Evolutionary conservation across 768 basidiomycete genomes (phyloP).

Genomic region (Hysterangium stoloniferum): DNA sequence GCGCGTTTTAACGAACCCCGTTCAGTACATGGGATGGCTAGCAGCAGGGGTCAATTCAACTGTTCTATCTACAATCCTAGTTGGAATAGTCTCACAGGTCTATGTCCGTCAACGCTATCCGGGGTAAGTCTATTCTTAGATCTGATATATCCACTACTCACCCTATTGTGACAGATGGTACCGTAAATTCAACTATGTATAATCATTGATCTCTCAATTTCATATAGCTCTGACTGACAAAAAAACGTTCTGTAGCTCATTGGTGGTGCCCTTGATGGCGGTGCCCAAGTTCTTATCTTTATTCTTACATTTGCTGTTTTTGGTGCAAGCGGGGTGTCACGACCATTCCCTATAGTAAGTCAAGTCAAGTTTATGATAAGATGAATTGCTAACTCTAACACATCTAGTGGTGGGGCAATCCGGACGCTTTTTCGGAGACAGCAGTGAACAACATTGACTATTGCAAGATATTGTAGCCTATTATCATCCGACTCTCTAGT

Average conservation of each 20-base stretch:
- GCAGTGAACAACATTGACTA: conserved; percentile 11
- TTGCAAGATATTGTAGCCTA: background rate
- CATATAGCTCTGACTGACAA: background rate
- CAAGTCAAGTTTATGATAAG: background rate
- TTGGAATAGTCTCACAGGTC: conserved; percentile 50
- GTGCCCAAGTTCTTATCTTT: conserved; percentile 58
- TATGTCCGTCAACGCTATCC: conserved; percentile 53
- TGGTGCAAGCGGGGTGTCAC: conserved; percentile 43
- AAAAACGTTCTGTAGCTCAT: conserved; percentile 28
- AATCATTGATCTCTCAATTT: no score
- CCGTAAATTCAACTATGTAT: conserved; percentile 25
- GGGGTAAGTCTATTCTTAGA: conserved; percentile 17
- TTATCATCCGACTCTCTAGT: no score
- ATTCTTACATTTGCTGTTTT: conserved; percentile 58
- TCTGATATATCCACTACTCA: background rate
- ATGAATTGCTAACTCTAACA: background rate
- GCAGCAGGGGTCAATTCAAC: conserved; percentile 50
- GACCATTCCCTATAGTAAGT: conserved; percentile 38
- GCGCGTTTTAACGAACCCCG: no score
- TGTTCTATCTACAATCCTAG: conserved; percentile 37
- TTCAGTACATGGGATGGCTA: conserved; percentile 15
- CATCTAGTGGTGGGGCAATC: conserved; percentile 11
- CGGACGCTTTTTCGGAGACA: conserved; percentile 1
- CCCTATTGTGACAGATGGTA: conserved; percentile 38
- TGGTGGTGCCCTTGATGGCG: conserved; percentile 59